Evolutionary conservation across 805 yeast genomes (phyloP), one percentile per base, ranked within the genome.

Genomic region (Saturnispora kantuleensis): DNA sequence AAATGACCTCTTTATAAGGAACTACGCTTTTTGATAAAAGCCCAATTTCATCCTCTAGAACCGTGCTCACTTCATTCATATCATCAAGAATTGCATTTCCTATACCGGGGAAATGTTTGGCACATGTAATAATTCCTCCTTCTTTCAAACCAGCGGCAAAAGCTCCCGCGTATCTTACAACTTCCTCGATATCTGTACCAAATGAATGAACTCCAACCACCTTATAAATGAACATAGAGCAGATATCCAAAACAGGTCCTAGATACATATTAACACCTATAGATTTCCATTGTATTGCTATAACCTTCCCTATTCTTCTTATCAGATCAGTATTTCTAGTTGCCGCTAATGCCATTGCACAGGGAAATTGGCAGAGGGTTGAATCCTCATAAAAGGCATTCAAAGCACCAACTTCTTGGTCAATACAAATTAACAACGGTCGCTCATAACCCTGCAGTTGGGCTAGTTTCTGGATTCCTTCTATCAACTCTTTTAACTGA

Each of bases 41-140:
- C 52, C 76, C 80, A 31, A 70, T 74, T 26, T 73, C 59, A 3
- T 77, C 66, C 42, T 78, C 83, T 3, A 73, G 66, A 55, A 78
- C 71, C 69, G 76, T 73, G 5, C 82, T 82, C 29, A 77, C 56
- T 47, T 78, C 82, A 36, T 76, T 59, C 33, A 76, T 58, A 3
- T 77, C 69, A 53, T 77, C 81, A 5, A 78, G 78, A 16, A 71
- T 67, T 1, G 81, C 81, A 44, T 73, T 72, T 3, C 83, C 83
- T 42, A 75, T 76, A 1, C 84, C 84, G 0, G 84, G 84, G 52
- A 78, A 78, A 58, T 79, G 83, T 52, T 78, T 78, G 0, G 81
- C 83, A 46, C 77, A 71, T 2, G 76, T 67, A 32, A 71, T 56
- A 10, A 78, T 54, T 1, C 81, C 80, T 10, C 78, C 80, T 37